These are phyloP conservation scores for Geranium rotundifolium DNA, from an alignment of 345 rosid species.

Conservation along the genomic window DNA sequence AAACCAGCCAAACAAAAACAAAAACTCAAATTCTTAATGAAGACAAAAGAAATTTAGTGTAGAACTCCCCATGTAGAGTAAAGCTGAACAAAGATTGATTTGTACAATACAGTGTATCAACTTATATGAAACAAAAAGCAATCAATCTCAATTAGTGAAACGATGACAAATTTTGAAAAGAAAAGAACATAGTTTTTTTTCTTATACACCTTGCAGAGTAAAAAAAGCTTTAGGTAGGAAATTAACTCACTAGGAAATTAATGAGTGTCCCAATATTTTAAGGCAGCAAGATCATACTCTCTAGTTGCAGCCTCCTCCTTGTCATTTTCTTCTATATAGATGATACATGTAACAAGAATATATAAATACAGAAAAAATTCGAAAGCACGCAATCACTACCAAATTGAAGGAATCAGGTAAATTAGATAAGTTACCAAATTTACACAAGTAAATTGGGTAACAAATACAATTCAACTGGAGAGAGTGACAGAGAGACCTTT, in stretches of 20 bases:
- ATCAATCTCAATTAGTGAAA: not conserved
- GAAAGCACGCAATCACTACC: not conserved
- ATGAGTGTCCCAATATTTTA: conserved; percentile 98
- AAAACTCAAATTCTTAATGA: no score
- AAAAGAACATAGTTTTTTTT: not conserved
- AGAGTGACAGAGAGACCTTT: conserved; percentile 45
- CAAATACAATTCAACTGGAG: not conserved
- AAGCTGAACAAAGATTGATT: no score
- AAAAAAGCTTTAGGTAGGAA: not conserved
- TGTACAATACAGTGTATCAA: no score
- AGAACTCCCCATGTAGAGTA: no score
- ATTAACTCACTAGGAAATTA: conserved; percentile 71
- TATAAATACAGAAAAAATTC: not conserved
- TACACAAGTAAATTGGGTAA: conserved; percentile 84
- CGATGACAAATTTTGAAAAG: not conserved
- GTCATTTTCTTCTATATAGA: conserved; percentile 78
- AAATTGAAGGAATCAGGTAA: conserved; percentile 3
- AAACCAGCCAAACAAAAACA: no score
- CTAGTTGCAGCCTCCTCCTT: conserved; percentile 99
- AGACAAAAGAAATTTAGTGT: not conserved
- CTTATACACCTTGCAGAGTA: not conserved
- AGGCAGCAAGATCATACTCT: conserved; percentile 97
- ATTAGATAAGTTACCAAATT: conserved; percentile 11
- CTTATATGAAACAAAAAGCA: not conserved
- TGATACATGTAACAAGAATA: not conserved